Evolutionary conservation across 495 filamentous ascomycete species (phyloP).

Genomic region (Aspergillus incahuasiensis): DNA sequence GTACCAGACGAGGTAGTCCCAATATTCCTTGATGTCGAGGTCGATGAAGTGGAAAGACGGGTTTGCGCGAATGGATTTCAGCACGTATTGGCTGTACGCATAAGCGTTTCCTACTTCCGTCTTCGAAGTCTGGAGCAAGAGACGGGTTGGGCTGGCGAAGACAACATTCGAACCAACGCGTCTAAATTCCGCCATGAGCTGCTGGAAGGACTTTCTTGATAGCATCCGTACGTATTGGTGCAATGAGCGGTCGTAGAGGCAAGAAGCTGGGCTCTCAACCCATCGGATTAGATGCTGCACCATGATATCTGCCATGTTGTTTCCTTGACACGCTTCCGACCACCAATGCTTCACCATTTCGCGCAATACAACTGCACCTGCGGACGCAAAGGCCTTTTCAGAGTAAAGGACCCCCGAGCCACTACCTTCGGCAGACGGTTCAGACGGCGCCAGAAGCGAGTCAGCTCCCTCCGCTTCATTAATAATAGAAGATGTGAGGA

Average conservation of each 20-base stretch:
- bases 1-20: slow-evolving; percentile 99
- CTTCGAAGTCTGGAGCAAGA: slow-evolving; percentile 94
- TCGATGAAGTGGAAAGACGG: slow-evolving; percentile 97
- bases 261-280: slow-evolving; percentile 87
- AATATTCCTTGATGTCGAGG: slow-evolving; percentile 96
- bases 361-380: slow-evolving; percentile 79
- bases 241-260: slow-evolving; percentile 92
- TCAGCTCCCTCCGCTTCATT: slow-evolving; percentile 87
- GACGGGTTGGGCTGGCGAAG: slow-evolving; percentile 81
- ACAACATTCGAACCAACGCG: slow-evolving; percentile 92
- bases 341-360: slow-evolving; percentile 99
- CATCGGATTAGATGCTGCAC: slow-evolving; percentile 96
- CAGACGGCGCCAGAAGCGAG: slow-evolving; percentile 62
- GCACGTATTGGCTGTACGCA: slow-evolving; percentile 92
- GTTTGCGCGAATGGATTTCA: slow-evolving; percentile 92
- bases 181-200: slow-evolving; percentile 95
- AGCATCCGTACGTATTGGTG: slow-evolving; percentile 99
- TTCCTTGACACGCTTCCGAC: slow-evolving; percentile 86
- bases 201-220: slow-evolving; percentile 91
- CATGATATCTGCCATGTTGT: slow-evolving; percentile 94
- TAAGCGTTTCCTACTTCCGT: slow-evolving; percentile 95
- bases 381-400: slow-evolving; percentile 89
- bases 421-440: slow-evolving; percentile 51
- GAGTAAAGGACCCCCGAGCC: slow-evolving; percentile 70
- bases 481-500: slow-evolving; percentile 94